Conservation (phyloP, 2,329 filamentous ascomycete species). For the Colletotrichum liaoningense region DNA sequence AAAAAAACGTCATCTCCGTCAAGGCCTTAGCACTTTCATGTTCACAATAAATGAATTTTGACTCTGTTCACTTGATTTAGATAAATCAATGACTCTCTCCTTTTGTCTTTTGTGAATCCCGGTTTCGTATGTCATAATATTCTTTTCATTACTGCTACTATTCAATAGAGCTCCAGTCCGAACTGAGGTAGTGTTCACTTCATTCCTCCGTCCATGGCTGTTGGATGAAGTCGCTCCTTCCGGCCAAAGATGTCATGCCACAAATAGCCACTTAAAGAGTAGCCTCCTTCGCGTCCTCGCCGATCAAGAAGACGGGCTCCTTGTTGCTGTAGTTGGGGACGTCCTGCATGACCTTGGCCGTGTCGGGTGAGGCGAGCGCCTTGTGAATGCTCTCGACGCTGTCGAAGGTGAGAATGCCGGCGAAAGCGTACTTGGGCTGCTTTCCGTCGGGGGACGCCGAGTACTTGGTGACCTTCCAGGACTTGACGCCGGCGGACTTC, state of each 20-base stretch:
- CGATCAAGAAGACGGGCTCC: slow-evolving; percentile 47
- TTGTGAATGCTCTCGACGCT: slow-evolving; percentile 20
- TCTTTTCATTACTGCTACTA: not conserved
- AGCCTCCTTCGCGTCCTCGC: slow-evolving; percentile 36
- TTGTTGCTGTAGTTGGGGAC: slow-evolving; percentile 44
- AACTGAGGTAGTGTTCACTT: not conserved
- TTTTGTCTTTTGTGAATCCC: not conserved
- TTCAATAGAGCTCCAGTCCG: not conserved
- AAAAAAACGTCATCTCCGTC: too few relatives aligned
- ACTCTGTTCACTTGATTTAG: too few relatives aligned
- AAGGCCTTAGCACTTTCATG: too few relatives aligned
- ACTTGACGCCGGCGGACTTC: slow-evolving; percentile 13
- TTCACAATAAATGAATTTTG: too few relatives aligned
- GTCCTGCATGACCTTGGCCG: slow-evolving; percentile 21
- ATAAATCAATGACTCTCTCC: not conserved
- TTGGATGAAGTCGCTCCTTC: not conserved
- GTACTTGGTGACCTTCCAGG: slow-evolving; percentile 30
- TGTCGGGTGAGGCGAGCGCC: slow-evolving; percentile 19
- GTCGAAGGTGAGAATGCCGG: slow-evolving; percentile 15
- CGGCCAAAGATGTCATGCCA: not conserved
- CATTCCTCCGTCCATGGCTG: not conserved
- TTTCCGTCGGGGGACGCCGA: slow-evolving; percentile 14
- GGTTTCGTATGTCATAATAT: not conserved
- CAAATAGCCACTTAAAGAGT: not conserved
- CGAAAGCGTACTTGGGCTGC: slow-evolving; percentile 26